A percentile compares a stretch with the other conserved stretches of the same genome.
Conservation (phyloP, 1,284 basidiomycete species). For the Pisolithus thermaeus region DNA sequence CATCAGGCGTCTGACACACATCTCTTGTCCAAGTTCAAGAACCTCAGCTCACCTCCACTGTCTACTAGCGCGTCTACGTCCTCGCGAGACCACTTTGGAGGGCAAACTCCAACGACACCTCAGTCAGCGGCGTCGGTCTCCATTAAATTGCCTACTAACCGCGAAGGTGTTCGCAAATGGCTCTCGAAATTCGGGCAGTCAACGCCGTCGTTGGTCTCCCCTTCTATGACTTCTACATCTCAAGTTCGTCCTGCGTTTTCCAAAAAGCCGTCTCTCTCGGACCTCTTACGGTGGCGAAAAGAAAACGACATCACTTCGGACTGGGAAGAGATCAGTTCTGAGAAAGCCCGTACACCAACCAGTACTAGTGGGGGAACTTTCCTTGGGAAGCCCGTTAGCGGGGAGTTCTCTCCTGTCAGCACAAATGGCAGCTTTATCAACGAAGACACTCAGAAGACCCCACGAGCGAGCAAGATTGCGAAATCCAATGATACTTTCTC, state of each 20-base stretch:
- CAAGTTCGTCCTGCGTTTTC: conserved; percentile 27
- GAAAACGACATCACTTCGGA: conserved; percentile 51
- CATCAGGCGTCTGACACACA: conserved; percentile 66
- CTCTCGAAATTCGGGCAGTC: conserved; percentile 49
- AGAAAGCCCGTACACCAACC: conserved; percentile 42
- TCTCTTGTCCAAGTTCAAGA: conserved; percentile 48
- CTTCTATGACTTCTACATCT: conserved; percentile 29
- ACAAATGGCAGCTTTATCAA: conserved; percentile 16
- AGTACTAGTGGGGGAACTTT: conserved; percentile 37
- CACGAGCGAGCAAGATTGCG: conserved; percentile 29
- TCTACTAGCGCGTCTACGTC: conserved; percentile 40
- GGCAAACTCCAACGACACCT: conserved; percentile 32
- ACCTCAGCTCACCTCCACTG: conserved; percentile 34
- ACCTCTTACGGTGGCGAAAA: conserved; percentile 49
- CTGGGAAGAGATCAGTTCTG: conserved; percentile 54
- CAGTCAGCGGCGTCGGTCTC: conserved; percentile 34
- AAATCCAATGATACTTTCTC: conserved; percentile 20
- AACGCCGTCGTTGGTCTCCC: conserved; percentile 35
- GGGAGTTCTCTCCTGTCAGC: conserved; percentile 22
- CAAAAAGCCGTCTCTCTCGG: conserved; percentile 61
- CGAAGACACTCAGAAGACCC: conserved; percentile 26
- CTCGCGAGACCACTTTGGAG: conserved; percentile 44
- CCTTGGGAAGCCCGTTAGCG: conserved; percentile 23
- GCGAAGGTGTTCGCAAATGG: conserved; percentile 75
- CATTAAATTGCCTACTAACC: conserved; percentile 61